phyloP scores from a whole-genome alignment of 768 basidiomycete genomes.

The Xerocomus spinulosus region DNA sequence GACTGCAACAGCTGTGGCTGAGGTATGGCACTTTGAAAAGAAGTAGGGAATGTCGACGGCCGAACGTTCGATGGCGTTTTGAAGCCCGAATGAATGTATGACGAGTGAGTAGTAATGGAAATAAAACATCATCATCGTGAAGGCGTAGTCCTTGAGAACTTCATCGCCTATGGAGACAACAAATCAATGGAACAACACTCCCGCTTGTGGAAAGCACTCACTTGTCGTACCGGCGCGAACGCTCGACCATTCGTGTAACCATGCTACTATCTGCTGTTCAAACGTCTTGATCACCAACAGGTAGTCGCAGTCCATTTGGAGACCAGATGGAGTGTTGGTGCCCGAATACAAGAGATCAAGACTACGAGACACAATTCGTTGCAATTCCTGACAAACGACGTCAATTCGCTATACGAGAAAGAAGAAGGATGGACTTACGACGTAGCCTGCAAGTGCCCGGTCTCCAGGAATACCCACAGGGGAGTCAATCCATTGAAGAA shows the following conservation, averaged over 20 bases:
- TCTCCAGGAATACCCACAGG: slow-evolving; percentile 64
- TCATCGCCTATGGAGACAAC: slow-evolving; percentile 22
- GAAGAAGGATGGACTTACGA: slow-evolving; percentile 41
- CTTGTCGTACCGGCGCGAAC: slow-evolving; percentile 13
- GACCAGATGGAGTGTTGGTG: slow-evolving; percentile 71
- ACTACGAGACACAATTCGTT: slow-evolving; percentile 83
- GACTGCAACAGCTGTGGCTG: slow-evolving; percentile 64
- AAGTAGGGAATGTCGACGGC: slow-evolving; percentile 76
- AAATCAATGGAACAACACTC: slow-evolving; percentile 3
- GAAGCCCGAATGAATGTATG: slow-evolving; percentile 92
- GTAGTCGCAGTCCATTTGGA: slow-evolving; percentile 84
- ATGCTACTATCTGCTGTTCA: slow-evolving; percentile 67
- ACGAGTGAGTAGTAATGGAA: slow-evolving; percentile 84
- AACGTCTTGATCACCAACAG: slow-evolving; percentile 78
- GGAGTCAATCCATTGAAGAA: slow-evolving; percentile 66
- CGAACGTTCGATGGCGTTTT: slow-evolving; percentile 85
- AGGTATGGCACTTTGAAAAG: slow-evolving; percentile 72
- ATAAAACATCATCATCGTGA: slow-evolving; percentile 57
- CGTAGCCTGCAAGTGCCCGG: slow-evolving; percentile 66
- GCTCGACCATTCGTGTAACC: slow-evolving; percentile 51
- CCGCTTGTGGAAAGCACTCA: slow-evolving; percentile 7
- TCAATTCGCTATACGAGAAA: neutral
- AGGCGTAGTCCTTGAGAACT: slow-evolving; percentile 22
- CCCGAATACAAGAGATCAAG: slow-evolving; percentile 88
- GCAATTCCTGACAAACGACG: slow-evolving; percentile 56